Percentiles rank a stretch among this genome's conserved stretches.
Conservation (phyloP, 2,329 filamentous ascomycete genomes). For the Geosmithia morbida region DNA sequence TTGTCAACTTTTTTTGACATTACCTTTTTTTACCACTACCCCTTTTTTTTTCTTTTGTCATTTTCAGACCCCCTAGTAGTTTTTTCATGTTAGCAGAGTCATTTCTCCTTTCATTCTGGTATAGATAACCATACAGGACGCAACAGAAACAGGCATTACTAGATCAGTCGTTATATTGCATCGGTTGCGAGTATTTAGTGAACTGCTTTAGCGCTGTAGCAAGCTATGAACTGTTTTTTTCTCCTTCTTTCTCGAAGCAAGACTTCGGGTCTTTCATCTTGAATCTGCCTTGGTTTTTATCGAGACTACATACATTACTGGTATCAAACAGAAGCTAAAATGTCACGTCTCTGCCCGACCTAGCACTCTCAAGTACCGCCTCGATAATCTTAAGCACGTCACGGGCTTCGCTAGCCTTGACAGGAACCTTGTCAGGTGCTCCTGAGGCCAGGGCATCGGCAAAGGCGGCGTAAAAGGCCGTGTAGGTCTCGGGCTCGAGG, state of each 20-base stretch:
- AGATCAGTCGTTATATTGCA: background rate
- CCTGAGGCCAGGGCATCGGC: slow-evolving; percentile 31
- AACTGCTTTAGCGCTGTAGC: no score
- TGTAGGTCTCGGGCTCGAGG: slow-evolving; percentile 52
- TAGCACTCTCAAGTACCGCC: slow-evolving; percentile 33
- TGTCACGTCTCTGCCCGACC: slow-evolving; percentile 27
- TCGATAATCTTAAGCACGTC: slow-evolving; percentile 40
- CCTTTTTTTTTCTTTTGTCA: background rate
- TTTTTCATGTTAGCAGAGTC: background rate
- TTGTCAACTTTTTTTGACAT: background rate
- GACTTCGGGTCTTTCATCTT: no score
- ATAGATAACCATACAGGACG: background rate
- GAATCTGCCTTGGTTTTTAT: no score
- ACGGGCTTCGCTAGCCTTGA: slow-evolving; percentile 34
- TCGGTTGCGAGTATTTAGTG: background rate
- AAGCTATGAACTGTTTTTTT: no score
- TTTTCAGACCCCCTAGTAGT: no score
- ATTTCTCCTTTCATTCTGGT: background rate
- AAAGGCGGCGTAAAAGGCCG: slow-evolving; percentile 47
- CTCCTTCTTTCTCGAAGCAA: no score
- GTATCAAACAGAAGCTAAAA: slow-evolving; percentile 11
- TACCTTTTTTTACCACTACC: background rate
- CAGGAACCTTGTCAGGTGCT: slow-evolving; percentile 34
- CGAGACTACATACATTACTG: no score
- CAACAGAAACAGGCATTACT: background rate